Evolutionary conservation across 1,139 yeast genomes (phyloP).

Genomic region (Nakaseomyces bracarensis): DNA sequence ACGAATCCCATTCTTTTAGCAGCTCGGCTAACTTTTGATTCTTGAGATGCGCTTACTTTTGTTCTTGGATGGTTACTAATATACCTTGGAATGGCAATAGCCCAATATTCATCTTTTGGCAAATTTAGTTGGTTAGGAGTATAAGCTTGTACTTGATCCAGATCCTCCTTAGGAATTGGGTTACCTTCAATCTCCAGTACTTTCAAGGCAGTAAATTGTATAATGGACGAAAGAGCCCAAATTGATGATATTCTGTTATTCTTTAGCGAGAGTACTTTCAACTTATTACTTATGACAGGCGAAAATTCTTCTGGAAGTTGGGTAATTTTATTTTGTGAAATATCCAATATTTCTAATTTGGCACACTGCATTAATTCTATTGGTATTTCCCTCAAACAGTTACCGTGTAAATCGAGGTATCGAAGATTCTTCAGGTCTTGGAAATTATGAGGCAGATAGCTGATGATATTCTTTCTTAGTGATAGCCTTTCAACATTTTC

Average conservation of each 20-base stretch:
- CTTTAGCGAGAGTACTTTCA: constrained; percentile 56
- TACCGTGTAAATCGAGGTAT: constrained; percentile 61
- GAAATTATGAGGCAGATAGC: constrained; percentile 44
- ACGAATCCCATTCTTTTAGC: constrained; percentile 67
- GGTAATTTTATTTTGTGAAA: constrained; percentile 49
- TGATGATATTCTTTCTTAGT: constrained; percentile 44
- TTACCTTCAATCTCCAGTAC: constrained; percentile 66
- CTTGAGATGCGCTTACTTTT: constrained; percentile 1
- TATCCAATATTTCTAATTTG: constrained; percentile 56
- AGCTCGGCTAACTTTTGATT: constrained; percentile 38
- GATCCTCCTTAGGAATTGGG: constrained; percentile 56
- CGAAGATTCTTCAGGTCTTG: constrained; percentile 40
- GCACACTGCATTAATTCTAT: constrained; percentile 37
- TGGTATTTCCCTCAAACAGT: constrained; percentile 49
- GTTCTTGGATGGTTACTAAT: constrained; percentile 17
- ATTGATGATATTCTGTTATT: constrained; percentile 52
- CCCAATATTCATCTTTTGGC: constrained; percentile 28
- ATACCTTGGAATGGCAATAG: constrained; percentile 27
- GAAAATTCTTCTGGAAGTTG: constrained; percentile 38
- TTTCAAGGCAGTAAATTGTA: constrained; percentile 46
- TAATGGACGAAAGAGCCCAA: constrained; percentile 48
- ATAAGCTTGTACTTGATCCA: constrained; percentile 43
- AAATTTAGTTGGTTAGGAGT: constrained; percentile 18
- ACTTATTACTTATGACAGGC: constrained; percentile 34
- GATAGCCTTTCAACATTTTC: constrained; percentile 46